Evolutionary conservation across 495 filamentous ascomycete species (phyloP), one percentile per base, ranked within the genome.

Genomic region (Lichina pygmaea): DNA sequence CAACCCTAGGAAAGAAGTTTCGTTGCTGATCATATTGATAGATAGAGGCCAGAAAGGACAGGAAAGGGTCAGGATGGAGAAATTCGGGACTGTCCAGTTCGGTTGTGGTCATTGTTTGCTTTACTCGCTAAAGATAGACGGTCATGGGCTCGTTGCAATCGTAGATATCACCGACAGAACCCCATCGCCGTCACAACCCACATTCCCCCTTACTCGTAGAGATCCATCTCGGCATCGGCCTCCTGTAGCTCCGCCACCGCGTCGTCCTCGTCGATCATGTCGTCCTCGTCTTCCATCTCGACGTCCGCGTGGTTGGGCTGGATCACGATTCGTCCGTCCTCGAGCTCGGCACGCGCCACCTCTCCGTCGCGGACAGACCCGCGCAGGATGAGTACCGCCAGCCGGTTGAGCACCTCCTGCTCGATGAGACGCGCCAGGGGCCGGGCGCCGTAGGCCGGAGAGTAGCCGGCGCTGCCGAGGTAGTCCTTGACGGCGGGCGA

Each of bases 381-480:
- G 33, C 84, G 68, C 11, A 97, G 70, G 44, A 97, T 82, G 46
- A 93, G 66, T 24, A 97, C 77, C 0, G 89, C 89, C 46, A 97
- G 62, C 33, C 76, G 76, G 58, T 97, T 97, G 49, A 97, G 72
- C 32, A 97, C 80, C 59, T 97, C 89, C 59, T 84, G 82, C 64
- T 97, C 86, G 49, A 97, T 91, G 51, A 97, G 68, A 34, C 89
- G 70, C 36, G 73, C 73, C 7, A 97, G 63, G 16, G 89, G 89
- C 36, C 89, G 67, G 33, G 89, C 89, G 57, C 89, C 89, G 51
- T 97, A 97, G 0, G 80, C 82, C 2, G 89, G 89, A 6, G 77
- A 86, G 62, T 97, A 95, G 6, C 89, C 89, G 0, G 83, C 77
- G 17, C 66, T 68, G 50, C 82, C 89, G 9, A 97, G 66, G 56